These are phyloP conservation scores for Amaranthus hypochondriacus DNA, from an alignment of 148 eudicot genomes.

Conservation along the genomic window DNA sequence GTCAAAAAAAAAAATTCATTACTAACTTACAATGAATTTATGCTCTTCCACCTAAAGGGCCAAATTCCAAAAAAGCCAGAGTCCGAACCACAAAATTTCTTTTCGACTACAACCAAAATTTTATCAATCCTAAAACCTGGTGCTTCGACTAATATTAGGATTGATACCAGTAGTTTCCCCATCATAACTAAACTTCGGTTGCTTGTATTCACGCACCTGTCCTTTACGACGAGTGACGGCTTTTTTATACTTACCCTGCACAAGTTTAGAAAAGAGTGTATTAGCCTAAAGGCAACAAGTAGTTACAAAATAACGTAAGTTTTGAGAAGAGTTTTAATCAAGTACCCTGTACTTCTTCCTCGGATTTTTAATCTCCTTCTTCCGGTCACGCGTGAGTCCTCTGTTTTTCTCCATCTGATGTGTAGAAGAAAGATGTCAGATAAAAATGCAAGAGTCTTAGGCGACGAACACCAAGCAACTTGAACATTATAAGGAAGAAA, in stretches of 20 bases:
- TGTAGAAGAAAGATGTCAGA: not conserved
- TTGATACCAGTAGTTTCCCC: slow-evolving; percentile 78
- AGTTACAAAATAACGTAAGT: not conserved
- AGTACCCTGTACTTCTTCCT: slow-evolving; percentile 73
- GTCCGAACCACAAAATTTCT: not conserved
- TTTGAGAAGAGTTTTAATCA: not conserved
- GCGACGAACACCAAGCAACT: no score
- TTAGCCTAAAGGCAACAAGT: not conserved
- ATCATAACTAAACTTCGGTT: slow-evolving; percentile 45
- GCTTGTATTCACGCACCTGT: slow-evolving; percentile 55
- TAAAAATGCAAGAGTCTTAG: not conserved
- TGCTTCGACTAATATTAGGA: slow-evolving; percentile 44
- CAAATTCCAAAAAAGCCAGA: not conserved
- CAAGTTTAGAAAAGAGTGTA: not conserved
- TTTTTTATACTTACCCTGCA: slow-evolving; percentile 49
- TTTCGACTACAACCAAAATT: not conserved
- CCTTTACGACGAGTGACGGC: slow-evolving; percentile 47
- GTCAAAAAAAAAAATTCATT: no score
- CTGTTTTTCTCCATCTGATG: slow-evolving; percentile 79
- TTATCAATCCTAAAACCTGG: slow-evolving; percentile 36
- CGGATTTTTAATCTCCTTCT: slow-evolving; percentile 62
- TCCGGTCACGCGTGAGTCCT: slow-evolving; percentile 71
- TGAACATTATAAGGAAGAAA: no score
- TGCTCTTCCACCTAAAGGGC: not conserved
- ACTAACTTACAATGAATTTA: no score